Evolutionary conservation across 108 stramenopile species (phyloP).

Genomic region (Skeletonema tropicum): DNA sequence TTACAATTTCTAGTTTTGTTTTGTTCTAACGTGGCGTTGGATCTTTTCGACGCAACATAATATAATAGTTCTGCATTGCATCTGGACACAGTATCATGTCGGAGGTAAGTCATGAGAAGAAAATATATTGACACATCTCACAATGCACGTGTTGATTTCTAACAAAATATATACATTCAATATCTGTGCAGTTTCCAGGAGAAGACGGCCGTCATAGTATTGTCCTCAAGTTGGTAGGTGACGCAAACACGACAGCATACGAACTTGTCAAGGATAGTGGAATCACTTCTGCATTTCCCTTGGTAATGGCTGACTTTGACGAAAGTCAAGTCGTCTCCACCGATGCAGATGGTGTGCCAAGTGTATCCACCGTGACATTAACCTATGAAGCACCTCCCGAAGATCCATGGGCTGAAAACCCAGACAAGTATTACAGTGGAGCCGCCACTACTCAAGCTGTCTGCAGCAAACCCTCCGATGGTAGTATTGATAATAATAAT

Average conservation of each 20-base stretch:
- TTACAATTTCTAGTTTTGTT: too few species aligned
- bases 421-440: constrained; percentile 3
- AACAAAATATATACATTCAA: not conserved
- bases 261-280: not conserved
- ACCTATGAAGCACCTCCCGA: not conserved
- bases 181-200: not conserved
- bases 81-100: constrained; percentile 5
- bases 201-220: constrained; percentile 8
- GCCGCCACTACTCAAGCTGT: constrained; percentile 4
- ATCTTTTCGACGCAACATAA: too few species aligned
- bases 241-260: not conserved
- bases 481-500: constrained; percentile 9
- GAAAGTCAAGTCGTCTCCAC: not conserved
- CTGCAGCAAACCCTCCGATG: not conserved
- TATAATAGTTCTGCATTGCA: not conserved
- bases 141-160: not conserved
- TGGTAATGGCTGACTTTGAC: not conserved
- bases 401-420: not conserved
- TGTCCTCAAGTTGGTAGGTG: not conserved
- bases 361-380: not conserved
- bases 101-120: not conserved
- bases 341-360: not conserved
- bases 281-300: not conserved
- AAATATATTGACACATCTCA: not conserved
- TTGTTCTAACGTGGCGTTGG: too few species aligned